Evolutionary conservation across 371 early-diverging fungal species (phyloP).

Genomic region (Coemansia sp.): DNA sequence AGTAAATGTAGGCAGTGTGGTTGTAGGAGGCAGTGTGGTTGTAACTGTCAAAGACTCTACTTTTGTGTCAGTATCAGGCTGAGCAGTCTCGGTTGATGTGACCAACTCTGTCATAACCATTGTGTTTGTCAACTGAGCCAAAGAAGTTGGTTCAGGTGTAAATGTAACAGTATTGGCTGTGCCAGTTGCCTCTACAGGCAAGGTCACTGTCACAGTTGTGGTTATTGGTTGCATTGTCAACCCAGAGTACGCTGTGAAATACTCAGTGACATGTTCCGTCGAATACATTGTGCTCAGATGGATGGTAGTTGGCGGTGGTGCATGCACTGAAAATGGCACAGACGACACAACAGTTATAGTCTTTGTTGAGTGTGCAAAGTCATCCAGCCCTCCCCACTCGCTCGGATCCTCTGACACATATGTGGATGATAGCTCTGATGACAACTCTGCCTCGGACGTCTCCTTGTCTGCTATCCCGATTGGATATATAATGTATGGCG

Average conservation of each 20-base stretch:
- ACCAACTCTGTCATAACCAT: not conserved
- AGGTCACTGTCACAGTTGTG: not conserved
- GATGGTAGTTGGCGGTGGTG: too few species aligned
- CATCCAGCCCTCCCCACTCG: too few species aligned
- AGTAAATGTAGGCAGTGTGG: not conserved
- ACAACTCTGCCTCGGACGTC: not conserved
- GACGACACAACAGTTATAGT: too few species aligned
- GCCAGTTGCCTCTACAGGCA: too few species aligned
- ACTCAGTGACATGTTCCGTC: not conserved
- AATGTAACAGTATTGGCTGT: not conserved
- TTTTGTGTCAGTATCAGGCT: not conserved
- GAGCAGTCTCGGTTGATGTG: not conserved
- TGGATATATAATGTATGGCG: not conserved
- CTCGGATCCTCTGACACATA: not conserved
- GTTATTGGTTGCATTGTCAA: not conserved
- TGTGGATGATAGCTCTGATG: not conserved
- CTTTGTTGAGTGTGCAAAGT: too few species aligned
- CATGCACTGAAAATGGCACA: too few species aligned
- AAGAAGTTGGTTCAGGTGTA: not conserved
- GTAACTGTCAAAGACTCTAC: not conserved
- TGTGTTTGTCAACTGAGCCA: not conserved
- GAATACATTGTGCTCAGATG: not conserved
- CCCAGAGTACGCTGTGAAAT: not conserved
- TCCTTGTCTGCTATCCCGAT: conserved; percentile 11
- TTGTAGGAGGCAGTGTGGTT: not conserved